phyloP scores from a whole-genome alignment of 306 rosid genomes.

The Hippophae gyantsensis region DNA sequence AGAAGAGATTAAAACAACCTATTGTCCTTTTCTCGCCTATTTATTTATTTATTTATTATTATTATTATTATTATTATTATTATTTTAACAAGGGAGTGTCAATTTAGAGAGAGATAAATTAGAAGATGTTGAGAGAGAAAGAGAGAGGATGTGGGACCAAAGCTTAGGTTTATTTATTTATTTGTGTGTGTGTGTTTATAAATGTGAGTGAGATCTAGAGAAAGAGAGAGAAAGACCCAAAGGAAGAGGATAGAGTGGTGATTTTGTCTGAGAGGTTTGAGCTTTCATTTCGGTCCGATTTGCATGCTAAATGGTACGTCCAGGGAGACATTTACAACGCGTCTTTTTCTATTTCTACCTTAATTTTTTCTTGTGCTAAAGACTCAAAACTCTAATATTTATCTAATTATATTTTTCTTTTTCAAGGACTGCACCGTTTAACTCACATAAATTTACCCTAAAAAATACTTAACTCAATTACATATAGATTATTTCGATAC shows the following conservation, averaged over 20 bases:
- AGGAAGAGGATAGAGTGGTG: conserved; percentile 4
- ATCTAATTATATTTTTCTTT: no score
- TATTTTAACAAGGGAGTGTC: conserved; percentile 10
- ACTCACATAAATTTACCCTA: no score
- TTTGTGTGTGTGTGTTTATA: conserved; percentile 18
- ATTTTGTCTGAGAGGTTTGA: conserved; percentile 39
- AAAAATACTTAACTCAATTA: no score
- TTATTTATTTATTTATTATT: conserved; percentile 14
- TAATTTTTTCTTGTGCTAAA: neutral
- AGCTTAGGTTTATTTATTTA: neutral
- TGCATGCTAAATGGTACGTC: conserved; percentile 66
- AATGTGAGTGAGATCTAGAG: conserved; percentile 17
- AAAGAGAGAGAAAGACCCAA: conserved; percentile 8
- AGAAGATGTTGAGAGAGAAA: conserved; percentile 1
- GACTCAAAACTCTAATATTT: no score
- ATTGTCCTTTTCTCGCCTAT: conserved; percentile 1
- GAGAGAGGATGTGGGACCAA: neutral
- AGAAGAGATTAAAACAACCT: neutral
- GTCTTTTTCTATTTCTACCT: neutral
- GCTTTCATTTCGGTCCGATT: conserved; percentile 64
- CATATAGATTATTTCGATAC: no score
- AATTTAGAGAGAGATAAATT: conserved; percentile 12
- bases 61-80: neutral
- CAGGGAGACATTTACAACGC: conserved; percentile 26
- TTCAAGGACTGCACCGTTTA: no score